Evolutionary conservation across 768 basidiomycete genomes (phyloP).

Genomic region (Macrolepiota fuliginosa): DNA sequence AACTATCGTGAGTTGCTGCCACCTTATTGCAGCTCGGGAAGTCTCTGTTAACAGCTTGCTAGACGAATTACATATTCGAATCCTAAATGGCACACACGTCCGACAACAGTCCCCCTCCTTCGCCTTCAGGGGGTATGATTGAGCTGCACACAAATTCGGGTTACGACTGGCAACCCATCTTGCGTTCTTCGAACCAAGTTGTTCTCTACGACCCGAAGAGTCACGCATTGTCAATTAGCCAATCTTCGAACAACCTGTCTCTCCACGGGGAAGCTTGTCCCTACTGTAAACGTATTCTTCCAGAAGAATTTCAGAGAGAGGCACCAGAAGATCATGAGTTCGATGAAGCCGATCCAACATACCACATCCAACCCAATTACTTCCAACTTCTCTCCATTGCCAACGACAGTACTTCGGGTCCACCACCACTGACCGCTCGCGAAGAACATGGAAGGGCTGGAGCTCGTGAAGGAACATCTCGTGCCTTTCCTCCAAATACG

Average conservation of each 20-base stretch:
- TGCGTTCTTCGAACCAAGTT: slow-evolving; percentile 82
- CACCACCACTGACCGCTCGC: slow-evolving; percentile 40
- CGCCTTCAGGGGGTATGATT: slow-evolving; percentile 13
- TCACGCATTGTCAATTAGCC: slow-evolving; percentile 71
- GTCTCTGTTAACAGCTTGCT: background rate
- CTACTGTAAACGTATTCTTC: slow-evolving; percentile 67
- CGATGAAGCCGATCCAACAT: slow-evolving; percentile 37
- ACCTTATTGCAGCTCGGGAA: background rate
- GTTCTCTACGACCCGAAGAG: slow-evolving; percentile 86
- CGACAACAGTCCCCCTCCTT: slow-evolving; percentile 11
- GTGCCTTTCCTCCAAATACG: slow-evolving; percentile 60
- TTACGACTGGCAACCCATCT: slow-evolving; percentile 72
- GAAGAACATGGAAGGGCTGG: slow-evolving; percentile 1
- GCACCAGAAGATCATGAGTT: slow-evolving; percentile 23
- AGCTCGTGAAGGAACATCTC: slow-evolving; percentile 6
- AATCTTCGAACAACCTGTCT: slow-evolving; percentile 27
- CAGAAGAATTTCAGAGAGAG: slow-evolving; percentile 36
- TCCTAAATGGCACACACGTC: background rate
- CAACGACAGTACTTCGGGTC: slow-evolving; percentile 59
- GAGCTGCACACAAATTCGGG: slow-evolving; percentile 14
- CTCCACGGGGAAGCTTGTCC: slow-evolving; percentile 49
- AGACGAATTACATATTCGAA: background rate
- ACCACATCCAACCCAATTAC: slow-evolving; percentile 64
- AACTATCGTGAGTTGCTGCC: background rate
- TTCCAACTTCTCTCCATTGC: slow-evolving; percentile 74